Evolutionary conservation across 2,329 filamentous ascomycete genomes (phyloP).

Genomic region (Penicillium psychrosexuale): DNA sequence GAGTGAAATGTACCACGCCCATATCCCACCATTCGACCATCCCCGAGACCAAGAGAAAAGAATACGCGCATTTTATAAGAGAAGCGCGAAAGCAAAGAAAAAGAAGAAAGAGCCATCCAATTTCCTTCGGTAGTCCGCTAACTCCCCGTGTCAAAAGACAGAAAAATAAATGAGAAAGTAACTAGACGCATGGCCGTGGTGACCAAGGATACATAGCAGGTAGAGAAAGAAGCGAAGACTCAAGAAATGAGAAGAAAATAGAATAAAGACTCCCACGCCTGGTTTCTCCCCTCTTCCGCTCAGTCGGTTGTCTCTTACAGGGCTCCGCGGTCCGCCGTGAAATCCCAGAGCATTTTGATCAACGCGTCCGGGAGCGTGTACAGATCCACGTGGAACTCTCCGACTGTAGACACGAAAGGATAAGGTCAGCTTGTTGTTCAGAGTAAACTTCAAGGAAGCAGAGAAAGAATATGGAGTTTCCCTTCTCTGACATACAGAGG

Average conservation of each 20-base stretch:
- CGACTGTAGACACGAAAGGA: conserved; percentile 57
- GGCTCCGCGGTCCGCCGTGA: conserved; percentile 53
- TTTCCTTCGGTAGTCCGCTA: conserved; percentile 18
- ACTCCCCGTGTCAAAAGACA: conserved; percentile 18
- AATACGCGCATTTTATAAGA: neutral
- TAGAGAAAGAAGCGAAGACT: neutral
- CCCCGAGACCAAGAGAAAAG: neutral
- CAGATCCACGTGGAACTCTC: conserved; percentile 96
- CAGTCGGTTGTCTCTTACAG: conserved; percentile 22
- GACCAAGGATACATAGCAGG: conserved; percentile 1
- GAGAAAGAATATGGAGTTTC: neutral
- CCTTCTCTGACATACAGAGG: neutral
- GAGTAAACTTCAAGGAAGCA: neutral
- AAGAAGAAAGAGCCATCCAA: conserved; percentile 18
- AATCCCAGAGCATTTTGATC: conserved; percentile 95
- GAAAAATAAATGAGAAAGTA: conserved; percentile 9
- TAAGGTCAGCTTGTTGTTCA: conserved; percentile 16
- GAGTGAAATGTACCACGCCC: neutral
- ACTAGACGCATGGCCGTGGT: conserved; percentile 1
- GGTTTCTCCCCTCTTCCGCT: neutral
- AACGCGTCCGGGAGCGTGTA: conserved; percentile 92
- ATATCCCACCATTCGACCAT: neutral
- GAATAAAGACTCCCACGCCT: conserved; percentile 4
- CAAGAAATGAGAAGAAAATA: conserved; percentile 2
- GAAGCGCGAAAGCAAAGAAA: neutral